A percentile compares a stretch with the other conserved stretches of the same genome.
Conservation (phyloP, 2,329 filamentous ascomycete genomes). For the Colletotrichum destructivum region DNA sequence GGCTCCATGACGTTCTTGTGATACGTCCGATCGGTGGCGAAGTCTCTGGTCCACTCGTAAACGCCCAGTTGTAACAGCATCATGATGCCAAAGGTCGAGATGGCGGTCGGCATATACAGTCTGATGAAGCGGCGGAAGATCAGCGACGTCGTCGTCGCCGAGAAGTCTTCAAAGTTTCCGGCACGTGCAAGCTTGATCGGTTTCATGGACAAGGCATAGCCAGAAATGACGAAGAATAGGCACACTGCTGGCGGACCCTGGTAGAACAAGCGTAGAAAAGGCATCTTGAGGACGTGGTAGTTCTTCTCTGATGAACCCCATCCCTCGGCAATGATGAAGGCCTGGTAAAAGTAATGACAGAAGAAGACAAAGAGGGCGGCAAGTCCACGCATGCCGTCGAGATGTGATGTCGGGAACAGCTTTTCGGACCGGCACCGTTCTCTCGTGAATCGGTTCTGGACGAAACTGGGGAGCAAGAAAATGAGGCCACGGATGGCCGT, state of each 20-base stretch:
- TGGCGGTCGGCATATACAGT: constrained; percentile 65
- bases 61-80: constrained; percentile 60
- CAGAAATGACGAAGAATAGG: constrained; percentile 75
- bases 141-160: constrained; percentile 63
- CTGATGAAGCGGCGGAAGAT: constrained; percentile 67
- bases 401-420: constrained; percentile 68
- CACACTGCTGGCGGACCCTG: constrained; percentile 71
- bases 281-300: constrained; percentile 65
- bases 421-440: constrained; percentile 58
- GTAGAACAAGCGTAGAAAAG: constrained; percentile 68
- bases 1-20: constrained; percentile 66
- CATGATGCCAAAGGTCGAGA: constrained; percentile 65
- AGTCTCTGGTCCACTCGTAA: constrained; percentile 65
- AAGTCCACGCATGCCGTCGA: constrained; percentile 71
- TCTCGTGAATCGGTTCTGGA: constrained; percentile 60
- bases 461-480: constrained; percentile 69
- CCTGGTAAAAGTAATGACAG: constrained; percentile 70
- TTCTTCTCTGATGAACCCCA: constrained; percentile 63
- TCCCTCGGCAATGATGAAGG: constrained; percentile 66
- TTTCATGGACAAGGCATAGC: constrained; percentile 71
- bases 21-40: constrained; percentile 59
- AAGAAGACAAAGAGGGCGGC: constrained; percentile 71
- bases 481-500: constrained; percentile 56
- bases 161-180: constrained; percentile 57
- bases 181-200: constrained; percentile 63